phyloP scores from a whole-genome alignment of 2,329 filamentous ascomycete genomes.

The Akanthomyces dipterigenus region DNA sequence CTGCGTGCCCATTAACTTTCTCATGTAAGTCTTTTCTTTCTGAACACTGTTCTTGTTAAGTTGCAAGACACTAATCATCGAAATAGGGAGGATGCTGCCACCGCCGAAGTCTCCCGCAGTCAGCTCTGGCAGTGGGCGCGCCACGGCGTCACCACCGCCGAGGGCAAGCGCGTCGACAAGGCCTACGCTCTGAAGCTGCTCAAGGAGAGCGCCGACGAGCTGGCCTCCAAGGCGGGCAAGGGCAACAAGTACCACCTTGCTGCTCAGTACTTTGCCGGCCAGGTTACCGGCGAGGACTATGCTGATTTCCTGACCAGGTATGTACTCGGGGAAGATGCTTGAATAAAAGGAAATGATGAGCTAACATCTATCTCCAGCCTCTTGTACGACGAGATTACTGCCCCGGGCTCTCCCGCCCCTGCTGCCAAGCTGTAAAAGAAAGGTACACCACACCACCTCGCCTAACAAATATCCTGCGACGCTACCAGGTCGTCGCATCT shows the following conservation, averaged over 20 bases:
- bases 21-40: slow-evolving; percentile 56
- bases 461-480: not conserved
- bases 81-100: slow-evolving; percentile 80
- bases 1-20: slow-evolving; percentile 94
- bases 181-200: slow-evolving; percentile 80
- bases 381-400: slow-evolving; percentile 82
- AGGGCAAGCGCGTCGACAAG: slow-evolving; percentile 92
- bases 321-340: slow-evolving; percentile 25
- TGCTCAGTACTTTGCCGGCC: slow-evolving; percentile 83
- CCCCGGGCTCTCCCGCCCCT: slow-evolving; percentile 53
- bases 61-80: slow-evolving; percentile 1
- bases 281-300: slow-evolving; percentile 96
- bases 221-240: slow-evolving; percentile 67
- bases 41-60: not conserved
- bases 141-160: slow-evolving; percentile 65
- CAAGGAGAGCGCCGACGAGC: slow-evolving; percentile 73
- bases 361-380: slow-evolving; percentile 43
- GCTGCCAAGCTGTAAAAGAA: slow-evolving; percentile 55
- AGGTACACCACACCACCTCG: not conserved
- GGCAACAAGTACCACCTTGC: slow-evolving; percentile 90
- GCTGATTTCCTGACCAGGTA: slow-evolving; percentile 88
- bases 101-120: slow-evolving; percentile 87
- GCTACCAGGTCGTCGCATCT: not conserved
- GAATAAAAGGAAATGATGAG: not conserved
- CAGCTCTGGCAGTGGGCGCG: slow-evolving; percentile 96